Percentiles rank a stretch among this genome's conserved stretches.
phyloP scores from a whole-genome alignment of 306 rosid species.

The Fagus crenata region DNA sequence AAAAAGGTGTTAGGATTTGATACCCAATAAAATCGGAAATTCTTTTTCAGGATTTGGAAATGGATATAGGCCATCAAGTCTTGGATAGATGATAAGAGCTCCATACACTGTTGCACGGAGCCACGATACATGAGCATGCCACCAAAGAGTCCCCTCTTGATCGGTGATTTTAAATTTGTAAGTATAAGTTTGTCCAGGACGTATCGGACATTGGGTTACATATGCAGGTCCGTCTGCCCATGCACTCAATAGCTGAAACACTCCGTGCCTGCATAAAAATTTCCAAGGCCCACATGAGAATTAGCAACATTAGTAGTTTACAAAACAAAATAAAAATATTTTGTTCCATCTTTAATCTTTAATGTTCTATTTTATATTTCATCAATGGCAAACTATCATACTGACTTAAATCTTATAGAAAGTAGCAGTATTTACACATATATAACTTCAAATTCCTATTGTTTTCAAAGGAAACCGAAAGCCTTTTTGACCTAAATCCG shows the following conservation, averaged over 20 bases:
- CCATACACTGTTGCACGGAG: constrained; percentile 68
- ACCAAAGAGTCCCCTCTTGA: constrained; percentile 84
- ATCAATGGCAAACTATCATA: too few species aligned
- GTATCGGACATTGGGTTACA: constrained; percentile 72
- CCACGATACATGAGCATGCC: constrained; percentile 65
- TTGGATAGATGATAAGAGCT: constrained; percentile 58
- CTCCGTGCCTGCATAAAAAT: constrained; percentile 59
- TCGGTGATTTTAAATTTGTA: constrained; percentile 50
- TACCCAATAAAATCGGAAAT: constrained; percentile 58
- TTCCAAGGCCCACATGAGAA: too few species aligned
- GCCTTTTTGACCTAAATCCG: too few species aligned
- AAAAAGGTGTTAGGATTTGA: too few species aligned
- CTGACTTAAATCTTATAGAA: too few species aligned
- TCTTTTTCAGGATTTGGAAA: constrained; percentile 46
- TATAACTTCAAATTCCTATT: too few species aligned
- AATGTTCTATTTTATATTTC: too few species aligned
- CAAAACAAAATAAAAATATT: too few species aligned
- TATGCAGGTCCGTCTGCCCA: constrained; percentile 82
- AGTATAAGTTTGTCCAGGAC: constrained; percentile 37
- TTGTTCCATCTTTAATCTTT: too few species aligned
- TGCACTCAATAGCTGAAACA: constrained; percentile 45
- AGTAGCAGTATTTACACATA: too few species aligned
- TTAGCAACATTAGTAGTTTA: too few species aligned
- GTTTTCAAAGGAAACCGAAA: too few species aligned
- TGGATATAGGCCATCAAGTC: constrained; percentile 28